Evolutionary conservation across 495 filamentous ascomycete species (phyloP).

Genomic region (Podospora anserina): DNA sequence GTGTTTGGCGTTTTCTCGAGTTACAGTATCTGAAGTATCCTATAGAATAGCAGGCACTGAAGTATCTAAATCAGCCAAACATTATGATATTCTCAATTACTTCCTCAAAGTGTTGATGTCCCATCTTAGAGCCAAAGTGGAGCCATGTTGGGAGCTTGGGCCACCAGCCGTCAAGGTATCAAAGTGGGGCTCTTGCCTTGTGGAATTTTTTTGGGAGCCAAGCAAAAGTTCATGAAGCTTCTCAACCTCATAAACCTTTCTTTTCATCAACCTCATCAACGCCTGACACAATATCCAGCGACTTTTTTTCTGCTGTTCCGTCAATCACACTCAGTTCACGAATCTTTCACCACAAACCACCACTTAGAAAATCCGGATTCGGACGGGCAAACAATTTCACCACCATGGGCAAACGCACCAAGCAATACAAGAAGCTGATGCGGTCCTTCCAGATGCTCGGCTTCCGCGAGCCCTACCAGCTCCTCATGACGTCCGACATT

Average conservation of each 20-base stretch:
- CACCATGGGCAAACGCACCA: slow-evolving; percentile 73
- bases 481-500: slow-evolving; percentile 52
- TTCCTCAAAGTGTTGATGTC: not conserved
- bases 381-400: slow-evolving; percentile 5
- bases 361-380: not conserved
- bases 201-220: slow-evolving; percentile 25
- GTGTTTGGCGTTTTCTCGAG: not conserved
- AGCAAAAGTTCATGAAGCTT: slow-evolving; percentile 3
- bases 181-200: slow-evolving; percentile 14
- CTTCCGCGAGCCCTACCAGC: slow-evolving; percentile 91
- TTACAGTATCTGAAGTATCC: not conserved
- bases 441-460: slow-evolving; percentile 59
- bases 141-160: slow-evolving; percentile 9
- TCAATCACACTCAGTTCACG: not conserved
- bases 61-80: not conserved
- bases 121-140: not conserved
- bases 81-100: not conserved
- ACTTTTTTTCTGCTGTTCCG: not conserved
- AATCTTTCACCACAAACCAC: not conserved
- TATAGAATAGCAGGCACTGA: not conserved
- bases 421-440: slow-evolving; percentile 97
- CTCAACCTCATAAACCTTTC: slow-evolving; percentile 2
- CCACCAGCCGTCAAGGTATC: slow-evolving; percentile 5
- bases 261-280: slow-evolving; percentile 2
- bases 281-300: not conserved